Base-by-base conservation (phyloP, 2,329 filamentous ascomycete species). In the Geoglossum cookeanum region DNA sequence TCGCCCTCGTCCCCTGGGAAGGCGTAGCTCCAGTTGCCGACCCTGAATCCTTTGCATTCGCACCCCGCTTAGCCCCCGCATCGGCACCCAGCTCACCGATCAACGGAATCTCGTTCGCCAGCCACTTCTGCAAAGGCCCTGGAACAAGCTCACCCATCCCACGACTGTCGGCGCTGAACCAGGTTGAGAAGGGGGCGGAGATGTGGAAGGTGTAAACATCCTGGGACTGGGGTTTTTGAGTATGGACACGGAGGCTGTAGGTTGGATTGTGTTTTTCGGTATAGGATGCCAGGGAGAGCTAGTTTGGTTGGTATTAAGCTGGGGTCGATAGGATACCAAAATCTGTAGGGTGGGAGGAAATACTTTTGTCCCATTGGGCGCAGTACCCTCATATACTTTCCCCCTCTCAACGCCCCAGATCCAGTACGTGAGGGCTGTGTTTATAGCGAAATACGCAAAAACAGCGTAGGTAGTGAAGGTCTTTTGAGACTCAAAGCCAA, bases 401-500 rank as follows among this genome's bases (percentile, higher is more conserved):
- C 86, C 84, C 63, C 83, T 83, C 74, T 98, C 92, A 29, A 92
- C 84, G 29, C 77, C 77, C 76, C 81, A 85, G 59, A 94, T 80
- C 92, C 92, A 98, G 64, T 81, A 78, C 42, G 87, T 90, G 64
- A 97, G 77, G 1, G 78, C 74, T 33, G 78, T 76, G 68, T 96
- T 97, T 55, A 98, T 72, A 1, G 85, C 56, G 47, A 87, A 82
- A 73, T 98, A 98, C 15, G 83, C 67, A 9, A 77, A 75, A 3
- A 97, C 91, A 3, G 92, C 91, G 44, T 76, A 78, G 2, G 85
- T 78, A 0, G 91, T 94, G 73, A 83, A 91, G 61, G 77, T 72
- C 70, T 92, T 94, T 17, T 90, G 95, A 60, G 72, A 75, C 61
- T 95, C 87, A 77, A 92, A 97, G 64, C 90, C 91, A 53, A 89